Conservation (phyloP, 495 filamentous ascomycete genomes). For the Hypoxylon trugodes region DNA sequence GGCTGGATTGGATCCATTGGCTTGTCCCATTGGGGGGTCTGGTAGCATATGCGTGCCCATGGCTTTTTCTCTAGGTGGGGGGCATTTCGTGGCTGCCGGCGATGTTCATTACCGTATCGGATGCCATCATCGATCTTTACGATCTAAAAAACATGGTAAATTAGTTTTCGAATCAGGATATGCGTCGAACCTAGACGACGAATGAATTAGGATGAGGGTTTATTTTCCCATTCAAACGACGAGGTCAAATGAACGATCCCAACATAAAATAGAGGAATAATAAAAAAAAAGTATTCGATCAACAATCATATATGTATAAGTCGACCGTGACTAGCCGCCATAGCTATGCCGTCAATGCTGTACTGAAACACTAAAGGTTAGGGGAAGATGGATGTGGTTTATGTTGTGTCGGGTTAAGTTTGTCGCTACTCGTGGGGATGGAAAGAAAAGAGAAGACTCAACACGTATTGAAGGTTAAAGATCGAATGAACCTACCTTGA, state of each 20-base stretch:
- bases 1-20: slow-evolving; percentile 20
- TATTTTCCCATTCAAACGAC: slow-evolving; percentile 11
- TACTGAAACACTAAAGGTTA: slow-evolving; percentile 3
- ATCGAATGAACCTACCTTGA: slow-evolving; percentile 6
- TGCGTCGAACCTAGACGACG: background rate
- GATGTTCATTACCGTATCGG: slow-evolving; percentile 18
- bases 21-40: slow-evolving; percentile 4
- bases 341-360: background rate
- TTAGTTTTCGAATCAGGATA: background rate
- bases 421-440: too few relatives aligned
- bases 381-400: too few relatives aligned
- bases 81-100: slow-evolving; percentile 4
- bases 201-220: slow-evolving; percentile 10
- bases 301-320: too few relatives aligned
- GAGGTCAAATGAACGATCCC: background rate
- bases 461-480: background rate
- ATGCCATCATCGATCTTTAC: slow-evolving; percentile 2
- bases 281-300: background rate
- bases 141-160: slow-evolving; percentile 10
- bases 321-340: too few relatives aligned
- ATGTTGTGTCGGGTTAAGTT: background rate
- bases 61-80: slow-evolving; percentile 25
- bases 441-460: background rate
- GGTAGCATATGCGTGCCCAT: slow-evolving; percentile 21
- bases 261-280: background rate